Evolutionary conservation across 805 yeast species (phyloP).

Genomic region (Candida boleticola): DNA sequence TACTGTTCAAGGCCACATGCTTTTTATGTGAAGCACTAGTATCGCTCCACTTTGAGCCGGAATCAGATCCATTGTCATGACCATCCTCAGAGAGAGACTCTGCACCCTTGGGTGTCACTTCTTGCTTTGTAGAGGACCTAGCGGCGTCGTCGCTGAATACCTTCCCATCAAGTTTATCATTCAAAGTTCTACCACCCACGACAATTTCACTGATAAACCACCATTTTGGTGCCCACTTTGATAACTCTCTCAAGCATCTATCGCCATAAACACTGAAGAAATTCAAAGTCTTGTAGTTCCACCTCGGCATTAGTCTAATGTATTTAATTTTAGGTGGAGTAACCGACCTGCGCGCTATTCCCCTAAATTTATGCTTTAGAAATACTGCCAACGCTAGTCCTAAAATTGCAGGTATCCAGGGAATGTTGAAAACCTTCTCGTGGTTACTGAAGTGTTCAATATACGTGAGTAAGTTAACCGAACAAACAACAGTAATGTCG

Average conservation of each 20-base stretch:
- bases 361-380: slow-evolving; percentile 2
- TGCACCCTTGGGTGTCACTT: background rate
- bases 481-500: background rate
- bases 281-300: background rate
- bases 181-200: slow-evolving; percentile 3
- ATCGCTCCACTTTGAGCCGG: background rate
- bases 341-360: background rate
- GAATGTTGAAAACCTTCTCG: slow-evolving; percentile 1
- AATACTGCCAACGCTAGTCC: background rate
- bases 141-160: background rate
- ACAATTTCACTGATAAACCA: slow-evolving; percentile 11
- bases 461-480: background rate
- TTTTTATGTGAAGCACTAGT: background rate
- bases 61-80: background rate
- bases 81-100: background rate
- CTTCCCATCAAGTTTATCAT: slow-evolving; percentile 4
- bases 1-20: background rate
- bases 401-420: slow-evolving; percentile 3
- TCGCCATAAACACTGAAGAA: background rate
- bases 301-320: background rate
- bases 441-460: background rate
- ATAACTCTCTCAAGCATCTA: slow-evolving; percentile 1
- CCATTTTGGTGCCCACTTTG: slow-evolving; percentile 9
- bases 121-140: background rate
- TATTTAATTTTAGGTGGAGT: background rate